A percentile compares a stretch with the other conserved stretches of the same genome.
Evolutionary conservation across 371 early-diverging fungal genomes (phyloP).

Genomic region (Amoeboaphelidium protococcarum): DNA sequence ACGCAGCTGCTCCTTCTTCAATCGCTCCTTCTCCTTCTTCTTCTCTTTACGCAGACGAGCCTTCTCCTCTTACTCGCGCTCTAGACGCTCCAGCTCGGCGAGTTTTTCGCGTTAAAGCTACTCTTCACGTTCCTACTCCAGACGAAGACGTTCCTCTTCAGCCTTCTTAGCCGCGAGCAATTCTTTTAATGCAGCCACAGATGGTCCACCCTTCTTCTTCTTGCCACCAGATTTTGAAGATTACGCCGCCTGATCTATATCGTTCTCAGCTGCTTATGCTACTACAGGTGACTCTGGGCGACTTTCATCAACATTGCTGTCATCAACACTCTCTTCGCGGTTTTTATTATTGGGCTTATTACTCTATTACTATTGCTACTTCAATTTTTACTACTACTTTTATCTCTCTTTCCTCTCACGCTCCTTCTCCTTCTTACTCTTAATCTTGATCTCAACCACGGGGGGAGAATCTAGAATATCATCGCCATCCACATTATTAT

Average conservation of each 20-base stretch:
- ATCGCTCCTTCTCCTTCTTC: constrained; percentile 10
- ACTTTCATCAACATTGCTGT: constrained; percentile 7
- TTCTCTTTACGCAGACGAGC: constrained; percentile 5
- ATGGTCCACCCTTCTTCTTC: background rate
- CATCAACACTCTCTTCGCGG: constrained; percentile 22
- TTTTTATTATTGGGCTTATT: constrained; percentile 12
- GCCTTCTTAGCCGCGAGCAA: constrained; percentile 30
- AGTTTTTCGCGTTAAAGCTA: constrained; percentile 23
- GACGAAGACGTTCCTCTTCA: constrained; percentile 18
- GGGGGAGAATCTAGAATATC: too few relatives aligned
- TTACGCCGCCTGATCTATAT: constrained; percentile 13
- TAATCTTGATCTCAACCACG: constrained; percentile 6
- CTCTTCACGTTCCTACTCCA: constrained; percentile 19
- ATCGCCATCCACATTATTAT: constrained; percentile 6
- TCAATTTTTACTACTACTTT: constrained; percentile 54
- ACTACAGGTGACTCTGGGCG: constrained; percentile 21
- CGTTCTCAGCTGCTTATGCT: constrained; percentile 22
- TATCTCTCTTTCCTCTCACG: constrained; percentile 19
- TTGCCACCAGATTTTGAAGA: constrained; percentile 2
- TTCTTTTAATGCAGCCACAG: constrained; percentile 24
- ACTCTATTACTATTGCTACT: constrained; percentile 14
- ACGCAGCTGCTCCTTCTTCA: constrained; percentile 7
- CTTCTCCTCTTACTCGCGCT: constrained; percentile 26
- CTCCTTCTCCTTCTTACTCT: constrained; percentile 26
- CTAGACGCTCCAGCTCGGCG: constrained; percentile 41